Evolutionary conservation across 495 filamentous ascomycete species (phyloP), one percentile per base, ranked within the genome.

Genomic region (Friedmanniomyces simplex): DNA sequence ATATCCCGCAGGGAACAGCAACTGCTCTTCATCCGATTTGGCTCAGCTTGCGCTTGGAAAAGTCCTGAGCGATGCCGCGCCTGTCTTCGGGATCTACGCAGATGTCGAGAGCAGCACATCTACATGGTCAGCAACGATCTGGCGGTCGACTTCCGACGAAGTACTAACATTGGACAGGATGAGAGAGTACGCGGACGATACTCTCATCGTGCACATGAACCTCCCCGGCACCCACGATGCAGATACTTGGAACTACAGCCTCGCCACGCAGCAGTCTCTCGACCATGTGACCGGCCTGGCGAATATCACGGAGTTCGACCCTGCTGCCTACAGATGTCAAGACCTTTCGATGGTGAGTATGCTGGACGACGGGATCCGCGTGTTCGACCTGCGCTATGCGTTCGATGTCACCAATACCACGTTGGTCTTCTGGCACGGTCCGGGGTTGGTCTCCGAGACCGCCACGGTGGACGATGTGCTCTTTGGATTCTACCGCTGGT

Each of bases 211-310:
- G 24, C 72, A 73, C 37, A 73, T 78, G 57, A 79, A 76, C 59
- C 75, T 80, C 41, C 78, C 78, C 21, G 77, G 78, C 0, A 72
- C 73, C 6, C 78, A 81, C 64, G 78, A 81, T 59, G 69, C 73
- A 12, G 73, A 74, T 20, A 80, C 77, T 4, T 80, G 78, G 77
- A 79, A 79, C 63, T 81, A 79, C 54, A 71, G 64, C 12, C 68
- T 67, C 30, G 68, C 69, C 0, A 76, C 74, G 2, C 72, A 76
- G 53, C 66, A 73, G 50, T 48, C 66, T 1, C 63, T 79, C 47
- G 72, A 73, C 41, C 69, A 69, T 20, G 65, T 71, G 10, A 62
- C 63, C 8, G 55, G 67, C 0, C 58, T 60, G 6, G 60, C 36
- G 34, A 47, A 48, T 12, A 37, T 36, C 34, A 20, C 18, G 8